A percentile compares a stretch with the other conserved stretches of the same genome.
Evolutionary conservation across 2,329 filamentous ascomycete species (phyloP).

Genomic region (Myriosclerotinia duriaeana): DNA sequence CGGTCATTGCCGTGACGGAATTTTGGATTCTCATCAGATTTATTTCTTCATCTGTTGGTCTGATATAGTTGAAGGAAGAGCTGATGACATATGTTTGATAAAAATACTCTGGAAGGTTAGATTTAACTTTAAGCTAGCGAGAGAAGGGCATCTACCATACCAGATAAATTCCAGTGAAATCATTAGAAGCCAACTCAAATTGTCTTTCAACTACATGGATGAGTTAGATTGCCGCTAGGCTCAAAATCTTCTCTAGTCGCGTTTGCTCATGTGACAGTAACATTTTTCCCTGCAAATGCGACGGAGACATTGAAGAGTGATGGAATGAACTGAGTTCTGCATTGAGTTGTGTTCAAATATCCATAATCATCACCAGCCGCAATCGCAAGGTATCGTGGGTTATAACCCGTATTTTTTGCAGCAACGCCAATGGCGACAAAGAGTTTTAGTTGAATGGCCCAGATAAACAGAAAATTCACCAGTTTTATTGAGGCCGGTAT

Average conservation of each 20-base stretch:
- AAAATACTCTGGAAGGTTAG: background rate
- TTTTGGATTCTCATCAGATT: conserved; percentile 13
- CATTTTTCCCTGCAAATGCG: background rate
- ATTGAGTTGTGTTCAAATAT: conserved; percentile 25
- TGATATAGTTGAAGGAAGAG: background rate
- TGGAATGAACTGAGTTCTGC: conserved; percentile 17
- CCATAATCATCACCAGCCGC: conserved; percentile 21
- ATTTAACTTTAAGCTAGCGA: too few relatives aligned
- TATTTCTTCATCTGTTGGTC: conserved; percentile 10
- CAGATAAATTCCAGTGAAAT: conserved; percentile 34
- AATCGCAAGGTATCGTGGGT: conserved; percentile 16
- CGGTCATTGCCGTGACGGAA: conserved; percentile 22
- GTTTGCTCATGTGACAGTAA: conserved; percentile 10
- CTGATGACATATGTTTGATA: background rate
- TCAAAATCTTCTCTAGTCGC: conserved; percentile 16
- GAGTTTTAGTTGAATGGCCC: background rate
- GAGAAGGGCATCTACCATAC: background rate
- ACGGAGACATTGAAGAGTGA: conserved; percentile 23
- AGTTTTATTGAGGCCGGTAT: background rate
- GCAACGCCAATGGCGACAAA: conserved; percentile 25
- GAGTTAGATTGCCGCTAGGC: conserved; percentile 17
- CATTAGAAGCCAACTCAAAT: conserved; percentile 30
- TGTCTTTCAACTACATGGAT: conserved; percentile 21
- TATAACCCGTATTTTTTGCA: background rate
- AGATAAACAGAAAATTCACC: conserved; percentile 19